Conservation (phyloP, 345 rosid species). For the Zanthoxylum bungeanum region DNA sequence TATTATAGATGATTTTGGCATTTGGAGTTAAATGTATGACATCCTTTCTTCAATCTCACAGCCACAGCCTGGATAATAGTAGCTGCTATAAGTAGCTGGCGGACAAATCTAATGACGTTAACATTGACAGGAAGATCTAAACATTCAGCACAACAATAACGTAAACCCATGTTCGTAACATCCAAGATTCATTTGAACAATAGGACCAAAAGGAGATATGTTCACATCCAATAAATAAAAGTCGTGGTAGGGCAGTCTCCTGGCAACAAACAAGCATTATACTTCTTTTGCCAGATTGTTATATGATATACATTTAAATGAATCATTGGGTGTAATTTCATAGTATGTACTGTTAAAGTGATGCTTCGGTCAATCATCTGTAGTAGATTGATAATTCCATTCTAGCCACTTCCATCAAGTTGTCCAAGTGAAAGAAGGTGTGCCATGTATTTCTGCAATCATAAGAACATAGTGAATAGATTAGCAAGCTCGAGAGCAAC, state of each 20-base stretch:
- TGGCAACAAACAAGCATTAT: neutral
- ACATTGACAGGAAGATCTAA: neutral
- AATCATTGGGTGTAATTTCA: neutral
- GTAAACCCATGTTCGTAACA: neutral
- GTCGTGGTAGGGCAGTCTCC: neutral
- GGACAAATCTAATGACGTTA: neutral
- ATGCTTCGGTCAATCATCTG: neutral
- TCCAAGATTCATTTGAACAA: neutral
- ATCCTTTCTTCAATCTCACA: neutral
- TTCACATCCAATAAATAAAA: neutral
- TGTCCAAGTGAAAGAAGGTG: conserved; percentile 88
- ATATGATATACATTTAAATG: neutral
- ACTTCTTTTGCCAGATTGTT: neutral
- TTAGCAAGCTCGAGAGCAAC: neutral
- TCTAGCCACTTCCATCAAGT: conserved; percentile 74
- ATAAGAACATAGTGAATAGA: neutral
- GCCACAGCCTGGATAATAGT: neutral
- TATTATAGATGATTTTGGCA: neutral
- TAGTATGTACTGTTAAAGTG: neutral
- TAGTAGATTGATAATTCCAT: neutral
- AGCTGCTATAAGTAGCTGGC: neutral
- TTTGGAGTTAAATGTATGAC: neutral
- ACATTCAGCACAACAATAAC: neutral
- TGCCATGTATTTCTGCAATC: conserved; percentile 85
- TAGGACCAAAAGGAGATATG: neutral